These are phyloP conservation scores for Diversispora epigaea DNA, from an alignment of 192 early-diverging fungal genomes.

Conservation along the genomic window DNA sequence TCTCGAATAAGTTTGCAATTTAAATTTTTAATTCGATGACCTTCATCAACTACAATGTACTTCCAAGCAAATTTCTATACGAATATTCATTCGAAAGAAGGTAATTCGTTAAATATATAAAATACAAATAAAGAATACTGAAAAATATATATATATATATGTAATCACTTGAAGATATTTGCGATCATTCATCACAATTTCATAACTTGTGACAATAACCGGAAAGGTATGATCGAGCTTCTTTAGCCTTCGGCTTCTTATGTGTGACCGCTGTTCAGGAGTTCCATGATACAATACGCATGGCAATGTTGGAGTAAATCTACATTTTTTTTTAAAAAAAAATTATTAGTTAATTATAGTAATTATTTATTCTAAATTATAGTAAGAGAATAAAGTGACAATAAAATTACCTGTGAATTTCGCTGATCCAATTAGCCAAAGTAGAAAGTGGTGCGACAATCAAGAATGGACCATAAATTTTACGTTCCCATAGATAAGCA, in stretches of 20 bases:
- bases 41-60: constrained; percentile 94
- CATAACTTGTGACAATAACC: constrained; percentile 88
- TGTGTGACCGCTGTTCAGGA: constrained; percentile 65
- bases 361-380: not conserved
- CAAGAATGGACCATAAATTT: constrained; percentile 85
- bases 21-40: constrained; percentile 95
- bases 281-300: constrained; percentile 85
- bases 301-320: constrained; percentile 77
- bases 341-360: not conserved
- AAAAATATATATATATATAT: constrained; percentile 3
- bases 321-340: constrained; percentile 21
- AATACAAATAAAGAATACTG: no score
- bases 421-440: constrained; percentile 88
- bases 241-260: constrained; percentile 67
- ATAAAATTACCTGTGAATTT: constrained; percentile 68
- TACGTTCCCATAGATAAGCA: constrained; percentile 73
- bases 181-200: constrained; percentile 83
- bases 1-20: constrained; percentile 87
- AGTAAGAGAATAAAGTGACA: not conserved
- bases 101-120: no score
- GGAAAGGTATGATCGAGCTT: constrained; percentile 70
- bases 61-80: constrained; percentile 73
- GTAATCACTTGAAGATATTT: constrained; percentile 58
- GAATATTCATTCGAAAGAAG: not conserved
- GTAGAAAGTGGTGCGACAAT: constrained; percentile 89